These are phyloP conservation scores for Cardiosporidium cionae DNA, from an alignment of 169 alveolate genomes.

Conservation along the genomic window DNA sequence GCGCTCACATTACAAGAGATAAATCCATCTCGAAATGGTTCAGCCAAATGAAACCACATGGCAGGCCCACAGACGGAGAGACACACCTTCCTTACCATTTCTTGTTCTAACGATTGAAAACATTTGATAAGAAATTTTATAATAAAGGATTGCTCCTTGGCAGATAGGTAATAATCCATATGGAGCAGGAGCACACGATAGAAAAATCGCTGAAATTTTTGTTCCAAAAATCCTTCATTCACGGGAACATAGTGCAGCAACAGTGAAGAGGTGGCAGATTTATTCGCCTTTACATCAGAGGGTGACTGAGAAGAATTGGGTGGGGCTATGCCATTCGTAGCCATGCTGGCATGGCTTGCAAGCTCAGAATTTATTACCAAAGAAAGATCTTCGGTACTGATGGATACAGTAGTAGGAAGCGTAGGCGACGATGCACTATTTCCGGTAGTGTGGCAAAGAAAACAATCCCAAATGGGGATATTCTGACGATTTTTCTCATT, in stretches of 20 bases:
- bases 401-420: background rate
- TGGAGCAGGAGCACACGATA: background rate
- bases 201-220: background rate
- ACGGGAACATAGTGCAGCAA: no score
- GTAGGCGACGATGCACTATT: no score
- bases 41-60: conserved; percentile 1
- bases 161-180: background rate
- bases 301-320: background rate
- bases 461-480: conserved; percentile 3
- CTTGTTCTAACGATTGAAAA: conserved; percentile 15
- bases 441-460: background rate
- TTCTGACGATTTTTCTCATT: background rate
- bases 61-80: conserved; percentile 22
- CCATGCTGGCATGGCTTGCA: no score
- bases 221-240: background rate
- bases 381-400: background rate
- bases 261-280: background rate
- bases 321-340: no score
- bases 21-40: background rate
- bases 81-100: conserved; percentile 2
- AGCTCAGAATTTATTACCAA: no score
- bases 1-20: conserved; percentile 1
- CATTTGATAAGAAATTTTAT: conserved; percentile 2
- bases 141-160: background rate
- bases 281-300: background rate